A percentile compares a stretch with the other conserved stretches of the same genome.
phyloP scores from a whole-genome alignment of 2,329 filamentous ascomycete genomes.

The Stromatinia cepivora region DNA sequence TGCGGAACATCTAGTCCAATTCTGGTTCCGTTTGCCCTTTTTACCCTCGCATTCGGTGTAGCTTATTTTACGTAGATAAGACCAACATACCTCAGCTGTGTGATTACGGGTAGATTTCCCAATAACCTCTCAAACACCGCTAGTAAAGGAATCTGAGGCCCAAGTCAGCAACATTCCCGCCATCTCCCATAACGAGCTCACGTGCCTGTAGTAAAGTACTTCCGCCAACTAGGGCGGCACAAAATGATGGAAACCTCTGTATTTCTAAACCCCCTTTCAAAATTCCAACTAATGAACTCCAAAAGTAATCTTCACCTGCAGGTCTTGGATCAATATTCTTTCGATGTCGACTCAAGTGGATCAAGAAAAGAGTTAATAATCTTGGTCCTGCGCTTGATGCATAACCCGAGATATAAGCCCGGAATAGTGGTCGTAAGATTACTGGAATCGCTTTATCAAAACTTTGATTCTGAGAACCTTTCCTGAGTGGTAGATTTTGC shows the following conservation, averaged over 20 bases:
- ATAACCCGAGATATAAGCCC: conserved; percentile 63
- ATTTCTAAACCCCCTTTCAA: conserved; percentile 54
- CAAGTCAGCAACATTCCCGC: conserved; percentile 3
- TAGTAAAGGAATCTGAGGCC: conserved; percentile 41
- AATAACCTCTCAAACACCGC: conserved; percentile 36
- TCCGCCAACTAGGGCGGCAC: conserved; percentile 59
- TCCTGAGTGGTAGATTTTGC: neutral
- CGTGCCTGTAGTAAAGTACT: conserved; percentile 61
- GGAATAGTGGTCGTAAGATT: conserved; percentile 54
- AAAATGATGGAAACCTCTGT: conserved; percentile 62
- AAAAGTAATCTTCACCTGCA: conserved; percentile 37
- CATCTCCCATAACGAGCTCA: conserved; percentile 23
- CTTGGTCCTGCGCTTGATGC: conserved; percentile 58
- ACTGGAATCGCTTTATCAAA: conserved; percentile 46
- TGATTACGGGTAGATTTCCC: conserved; percentile 34
- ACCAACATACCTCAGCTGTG: conserved; percentile 34
- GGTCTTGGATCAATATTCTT: conserved; percentile 35
- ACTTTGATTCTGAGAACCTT: conserved; percentile 33
- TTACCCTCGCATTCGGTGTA: neutral
- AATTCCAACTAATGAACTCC: conserved; percentile 44
- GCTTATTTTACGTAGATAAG: neutral
- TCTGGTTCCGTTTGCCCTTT: neutral
- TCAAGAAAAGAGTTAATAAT: conserved; percentile 55
- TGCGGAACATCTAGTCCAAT: neutral
- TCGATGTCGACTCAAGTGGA: conserved; percentile 46